Base-by-base conservation (phyloP, 2,329 filamentous ascomycete genomes). In the Aspergillus ochraceoroseus region DNA sequence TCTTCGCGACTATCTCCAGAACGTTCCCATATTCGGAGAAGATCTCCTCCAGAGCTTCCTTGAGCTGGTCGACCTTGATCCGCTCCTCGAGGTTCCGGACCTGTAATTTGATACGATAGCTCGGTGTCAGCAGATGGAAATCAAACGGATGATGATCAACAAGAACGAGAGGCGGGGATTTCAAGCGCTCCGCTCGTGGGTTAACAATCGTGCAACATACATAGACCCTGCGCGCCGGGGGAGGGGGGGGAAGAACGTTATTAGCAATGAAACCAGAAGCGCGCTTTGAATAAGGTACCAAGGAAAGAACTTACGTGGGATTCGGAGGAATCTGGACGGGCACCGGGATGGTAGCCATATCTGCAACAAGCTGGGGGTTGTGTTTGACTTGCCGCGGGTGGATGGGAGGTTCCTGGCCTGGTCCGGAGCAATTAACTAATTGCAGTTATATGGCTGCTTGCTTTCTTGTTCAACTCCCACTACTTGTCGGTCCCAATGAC, bases 1-100 rank as follows among this genome's bases (percentile, higher is more conserved):
- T 87, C 71, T 94, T 94, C 30, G 86, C 86, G 44, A 94, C 77
- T 36, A 95, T 79, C 48, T 95, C 88, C 54, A 94, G 69, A 46
- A 95, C 79, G 42, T 73, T 82, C 49, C 92, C 92, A 66, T 92
- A 95, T 65, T 94, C 86, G 48, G 81, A 81, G 69, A 96, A 96
- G 57, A 96, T 75, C 48, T 82, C 80, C 14, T 68, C 70, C 11
- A 98, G 75, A 0, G 85, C 77, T 51, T 83, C 77, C 51, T 82
- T 85, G 38, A 96, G 74, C 7, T 79, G 69, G 22, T 88, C 83
- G 43, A 86, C 74, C 64, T 94, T 95, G 66, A 94, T 82, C 60
- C 85, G 81, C 73, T 96, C 92, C 68, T 95, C 87, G 44, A 98
- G 80, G 63, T 95, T 95, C 57, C 83, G 85, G 49, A 78, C 71